Evolutionary conservation across 2,329 filamentous ascomycete genomes (phyloP).

Genomic region (Thermoascus crustaceus): DNA sequence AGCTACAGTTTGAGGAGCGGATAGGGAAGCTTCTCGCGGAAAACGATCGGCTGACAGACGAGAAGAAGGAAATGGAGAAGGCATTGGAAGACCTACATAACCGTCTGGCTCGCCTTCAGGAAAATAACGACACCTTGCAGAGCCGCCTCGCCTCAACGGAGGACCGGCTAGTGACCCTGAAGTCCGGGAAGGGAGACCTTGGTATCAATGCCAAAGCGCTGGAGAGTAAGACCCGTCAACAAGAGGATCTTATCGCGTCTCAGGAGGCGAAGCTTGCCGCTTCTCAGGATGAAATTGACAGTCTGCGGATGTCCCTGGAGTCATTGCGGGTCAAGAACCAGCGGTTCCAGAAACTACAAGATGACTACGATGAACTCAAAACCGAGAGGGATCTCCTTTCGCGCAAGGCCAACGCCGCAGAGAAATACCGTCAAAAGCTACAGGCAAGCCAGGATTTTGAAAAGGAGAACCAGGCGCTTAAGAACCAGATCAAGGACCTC

Average conservation of each 20-base stretch:
- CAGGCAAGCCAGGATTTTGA: conserved; percentile 42
- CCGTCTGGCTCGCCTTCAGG: conserved; percentile 48
- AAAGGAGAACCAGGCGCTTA: conserved; percentile 41
- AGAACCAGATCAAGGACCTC: conserved; percentile 38
- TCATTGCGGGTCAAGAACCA: conserved; percentile 38
- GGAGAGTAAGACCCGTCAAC: conserved; percentile 48
- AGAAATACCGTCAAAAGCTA: conserved; percentile 43
- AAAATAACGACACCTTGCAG: conserved; percentile 41
- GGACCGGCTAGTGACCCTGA: conserved; percentile 46
- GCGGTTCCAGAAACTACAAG: conserved; percentile 39
- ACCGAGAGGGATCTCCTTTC: conserved; percentile 39
- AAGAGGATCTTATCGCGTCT: conserved; percentile 62
- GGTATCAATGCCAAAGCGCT: conserved; percentile 39
- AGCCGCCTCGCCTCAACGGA: conserved; percentile 38
- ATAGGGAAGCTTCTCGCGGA: conserved; percentile 42
- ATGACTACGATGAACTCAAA: conserved; percentile 43
- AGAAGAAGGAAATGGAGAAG: conserved; percentile 43
- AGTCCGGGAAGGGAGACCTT: conserved; percentile 39
- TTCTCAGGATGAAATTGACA: conserved; percentile 36
- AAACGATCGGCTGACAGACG: conserved; percentile 50
- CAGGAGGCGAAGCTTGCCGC: conserved; percentile 60
- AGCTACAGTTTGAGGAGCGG: conserved; percentile 41
- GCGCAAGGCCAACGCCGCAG: conserved; percentile 41
- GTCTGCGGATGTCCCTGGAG: conserved; percentile 37
- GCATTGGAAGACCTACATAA: conserved; percentile 52